Base-by-base conservation (phyloP, 2,329 filamentous ascomycete genomes). In the Dothistroma pini region DNA sequence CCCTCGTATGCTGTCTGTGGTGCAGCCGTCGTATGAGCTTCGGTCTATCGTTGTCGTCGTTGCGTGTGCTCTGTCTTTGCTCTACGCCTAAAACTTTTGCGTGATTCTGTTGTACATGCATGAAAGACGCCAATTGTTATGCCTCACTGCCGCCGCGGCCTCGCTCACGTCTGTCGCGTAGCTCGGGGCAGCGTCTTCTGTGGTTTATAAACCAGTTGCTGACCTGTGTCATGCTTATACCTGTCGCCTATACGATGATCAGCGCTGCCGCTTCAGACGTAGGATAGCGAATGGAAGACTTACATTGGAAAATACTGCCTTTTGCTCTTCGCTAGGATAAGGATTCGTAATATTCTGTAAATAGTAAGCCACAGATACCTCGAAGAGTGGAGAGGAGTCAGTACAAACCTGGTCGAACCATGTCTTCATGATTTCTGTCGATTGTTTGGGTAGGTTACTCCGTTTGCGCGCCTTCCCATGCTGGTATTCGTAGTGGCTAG, bases 201-300 rank as follows among this genome's bases (percentile, higher is more conserved):
- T 75, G 74, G 58, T 75, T 75, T 62, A 75, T 75, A 63, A 75
- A 75, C 73, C 74, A 75, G 61, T 75, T 75, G 71, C 74, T 75
- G 62, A 75, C 74, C 64, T 75, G 74, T 44, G 73, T 75, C 71
- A 75, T 71, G 61, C 73, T 75, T 64, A 75, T 75, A 22, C 73
- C 73, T 10, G 73, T 73, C 12, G 67, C 70, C 72, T 73, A 52
- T 35, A 10, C 52, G 9, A 32, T 19, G 51, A 34, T 60, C 48
- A 63, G 58, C 50, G 44, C 31, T 14, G 12, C 38, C 22, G 7
- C 29, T 54, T 16, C 7, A 19, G 21, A 19, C 34, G 16, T 19
- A 12, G 38, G n/a, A 11, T 2, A 29, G 1, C 2, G 16, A 11
- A 16, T 14, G 22, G 29, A 16, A 14, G 11, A 70, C 71, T 65